Evolutionary conservation across 345 rosid species (phyloP), one percentile per base, ranked within the genome.

Genomic region (Salix viminalis): DNA sequence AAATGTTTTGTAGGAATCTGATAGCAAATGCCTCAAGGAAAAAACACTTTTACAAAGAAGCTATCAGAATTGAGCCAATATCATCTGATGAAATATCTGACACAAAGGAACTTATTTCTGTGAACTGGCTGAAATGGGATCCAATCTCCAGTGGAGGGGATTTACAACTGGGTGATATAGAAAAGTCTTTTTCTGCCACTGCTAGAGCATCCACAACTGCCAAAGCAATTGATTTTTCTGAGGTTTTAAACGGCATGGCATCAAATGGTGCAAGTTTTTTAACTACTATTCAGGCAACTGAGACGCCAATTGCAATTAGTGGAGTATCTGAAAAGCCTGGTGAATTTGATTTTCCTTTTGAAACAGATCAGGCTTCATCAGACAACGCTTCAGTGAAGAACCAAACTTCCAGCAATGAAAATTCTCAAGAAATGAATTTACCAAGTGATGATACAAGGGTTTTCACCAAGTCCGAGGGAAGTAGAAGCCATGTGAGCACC

Each of bases 71-170:
- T 73, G 98, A 95, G 69, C 71, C 74, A 50, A 76, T 83, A 76
- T 79, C 91, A 68, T 75, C 87, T 46, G 77, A 56, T 71, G 86
- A 77, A 78, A 75, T 75, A n/a, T 77, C 70, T 48, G 87, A 83
- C 73, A 66, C 85, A 28, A 81, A 78, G 24, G 75, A 80, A 65
- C 79, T 85, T 69, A 76, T 77, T 77, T 84, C 91, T 71, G 80
- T 64, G 19, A 90, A 89, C 82, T 85, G 85, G 86, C 85, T 85
- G 80, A 91, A 85, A 67, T 93, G 97, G 97, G 99, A 96, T 81
- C 95, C 94, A 14, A 84, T 91, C 67, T 90, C 97, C n/a, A 90
- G 91, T 32, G 93, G 88, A 76, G 98, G 98, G 71, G 98, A 96
- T 85, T 82, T 92, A 85, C 85, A 82, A 74, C 83, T 91, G 79